Conservation (phyloP, 108 stramenopile genomes). For the Cyclotella kingstonii region DNA sequence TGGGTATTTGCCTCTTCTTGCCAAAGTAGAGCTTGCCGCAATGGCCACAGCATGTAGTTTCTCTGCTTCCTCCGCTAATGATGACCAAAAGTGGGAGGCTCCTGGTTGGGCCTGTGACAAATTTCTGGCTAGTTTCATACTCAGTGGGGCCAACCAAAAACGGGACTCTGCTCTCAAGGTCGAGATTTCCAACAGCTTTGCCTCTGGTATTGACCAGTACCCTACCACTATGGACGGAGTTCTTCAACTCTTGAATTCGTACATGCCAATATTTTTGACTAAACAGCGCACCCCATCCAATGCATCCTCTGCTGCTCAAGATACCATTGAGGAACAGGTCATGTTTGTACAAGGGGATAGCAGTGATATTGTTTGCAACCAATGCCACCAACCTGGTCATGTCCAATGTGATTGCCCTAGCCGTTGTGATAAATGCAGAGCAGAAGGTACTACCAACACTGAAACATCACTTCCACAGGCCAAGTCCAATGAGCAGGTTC, state of each 20-base stretch:
- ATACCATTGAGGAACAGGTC: neutral
- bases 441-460: no score
- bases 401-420: no score
- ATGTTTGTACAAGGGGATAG: conserved; percentile 2
- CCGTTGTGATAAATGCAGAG: no score
- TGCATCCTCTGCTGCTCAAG: no score
- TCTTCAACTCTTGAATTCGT: neutral
- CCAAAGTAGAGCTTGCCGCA: no score
- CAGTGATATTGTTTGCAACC: no score
- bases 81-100: no score
- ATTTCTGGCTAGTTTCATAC: no score
- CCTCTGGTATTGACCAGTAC: neutral
- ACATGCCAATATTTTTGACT: neutral
- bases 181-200: neutral
- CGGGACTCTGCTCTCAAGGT: neutral
- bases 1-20: no score
- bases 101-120: no score
- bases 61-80: neutral
- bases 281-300: neutral
- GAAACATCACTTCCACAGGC: neutral
- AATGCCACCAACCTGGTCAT: no score
- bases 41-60: no score
- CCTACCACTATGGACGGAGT: neutral
- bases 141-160: neutral
- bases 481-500: neutral